Evolutionary conservation across 1,284 basidiomycete species (phyloP), one percentile per base, ranked within the genome.

Genomic region (Lignosus rhinocerotis): DNA sequence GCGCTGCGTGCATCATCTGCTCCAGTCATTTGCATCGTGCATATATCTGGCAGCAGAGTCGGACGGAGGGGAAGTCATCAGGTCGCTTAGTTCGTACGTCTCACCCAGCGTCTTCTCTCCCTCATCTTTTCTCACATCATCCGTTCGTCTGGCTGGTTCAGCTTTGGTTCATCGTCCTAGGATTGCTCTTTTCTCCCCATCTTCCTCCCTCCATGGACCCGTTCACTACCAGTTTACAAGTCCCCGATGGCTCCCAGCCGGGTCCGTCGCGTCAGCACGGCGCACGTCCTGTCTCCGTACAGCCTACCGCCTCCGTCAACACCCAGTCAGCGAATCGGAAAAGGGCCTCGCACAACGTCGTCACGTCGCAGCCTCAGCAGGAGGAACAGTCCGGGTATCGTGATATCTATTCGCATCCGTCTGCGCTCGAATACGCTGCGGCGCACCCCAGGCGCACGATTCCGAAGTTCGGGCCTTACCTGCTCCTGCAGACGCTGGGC

Each of bases 401-500:
- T 16, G 90, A 92, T 73, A 87, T 92, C 39, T 90, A 91, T 72
- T 81, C 86, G 1, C 93, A 96, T 72, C 93, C 94, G 0, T 92
- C 93, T 10, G 93, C 93, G 0, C 80, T 90, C 36, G 88, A 91
- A n/a, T 96, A 91, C 72, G 86, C 87, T 19, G 82, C 87, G 1
- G 90, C 90, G 0, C 93, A 96, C 69, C 93, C 94, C 4, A 80
- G 88, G 53, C 83, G 94, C 36, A 86, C 87, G 16, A 94, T 95
- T 59, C 92, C 96, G 64, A 93, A 92, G 72, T 96, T 98, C 68
- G 95, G 95, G 0, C 93, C 94, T 3, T 98, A 98, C 74, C 80
- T 98, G n/a, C 83, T 98, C 43, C 78, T 98, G 11, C 94, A 97
- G 74, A 98, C 95, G 0, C 82, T 98, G 11, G 96, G 97, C 46